A percentile compares a stretch with the other conserved stretches of the same genome.
phyloP scores from a whole-genome alignment of 306 rosid species.

The Biancaea sappan region DNA sequence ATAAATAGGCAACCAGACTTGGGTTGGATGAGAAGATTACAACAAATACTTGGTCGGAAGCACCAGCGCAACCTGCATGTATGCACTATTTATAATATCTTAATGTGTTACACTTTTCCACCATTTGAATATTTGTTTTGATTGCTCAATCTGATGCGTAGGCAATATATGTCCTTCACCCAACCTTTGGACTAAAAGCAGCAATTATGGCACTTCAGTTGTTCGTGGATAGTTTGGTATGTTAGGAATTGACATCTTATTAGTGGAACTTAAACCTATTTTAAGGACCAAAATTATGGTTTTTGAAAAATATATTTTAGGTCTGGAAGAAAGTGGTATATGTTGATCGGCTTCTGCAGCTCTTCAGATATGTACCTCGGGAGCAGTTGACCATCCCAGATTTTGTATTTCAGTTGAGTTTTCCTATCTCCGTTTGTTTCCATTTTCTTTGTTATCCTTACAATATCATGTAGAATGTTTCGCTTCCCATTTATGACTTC shows the following conservation, averaged over 20 bases:
- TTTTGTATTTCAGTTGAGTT: conserved; percentile 89
- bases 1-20: conserved; percentile 78
- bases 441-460: conserved; percentile 17
- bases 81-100: conserved; percentile 22
- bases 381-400: conserved; percentile 93
- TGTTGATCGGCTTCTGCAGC: conserved; percentile 78
- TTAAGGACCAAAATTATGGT: conserved; percentile 2
- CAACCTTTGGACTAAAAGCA: conserved; percentile 83
- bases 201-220: conserved; percentile 74
- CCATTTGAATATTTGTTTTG: conserved; percentile 22
- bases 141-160: conserved; percentile 40
- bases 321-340: conserved; percentile 93
- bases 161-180: conserved; percentile 93
- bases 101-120: background rate
- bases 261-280: conserved; percentile 11
- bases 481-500: conserved; percentile 9
- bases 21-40: conserved; percentile 89
- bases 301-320: conserved; percentile 41
- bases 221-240: conserved; percentile 77
- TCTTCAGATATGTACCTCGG: conserved; percentile 87
- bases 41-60: conserved; percentile 82
- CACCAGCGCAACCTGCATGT: conserved; percentile 86
- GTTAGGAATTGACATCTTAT: conserved; percentile 21
- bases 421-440: background rate
- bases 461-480: conserved; percentile 1